These are phyloP conservation scores for Debaryomyces psychrophilus DNA, from an alignment of 1,139 yeast species.

Conservation along the genomic window DNA sequence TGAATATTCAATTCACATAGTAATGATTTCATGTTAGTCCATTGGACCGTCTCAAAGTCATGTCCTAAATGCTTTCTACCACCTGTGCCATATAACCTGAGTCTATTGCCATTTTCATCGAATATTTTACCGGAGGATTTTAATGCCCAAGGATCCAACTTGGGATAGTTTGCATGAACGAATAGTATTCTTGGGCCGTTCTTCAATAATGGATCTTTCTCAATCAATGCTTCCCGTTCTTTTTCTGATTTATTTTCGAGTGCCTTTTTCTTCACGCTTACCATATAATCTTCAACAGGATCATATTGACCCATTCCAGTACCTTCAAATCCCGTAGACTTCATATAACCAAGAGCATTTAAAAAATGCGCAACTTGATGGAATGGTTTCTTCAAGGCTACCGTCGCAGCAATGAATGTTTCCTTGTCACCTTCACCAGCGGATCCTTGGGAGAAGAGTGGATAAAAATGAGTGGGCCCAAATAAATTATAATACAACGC, in stretches of 20 bases:
- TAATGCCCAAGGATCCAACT: constrained; percentile 60
- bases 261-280: constrained; percentile 11
- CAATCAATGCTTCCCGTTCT: constrained; percentile 16
- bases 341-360: constrained; percentile 57
- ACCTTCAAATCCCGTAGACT: constrained; percentile 51
- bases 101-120: constrained; percentile 47
- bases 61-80: constrained; percentile 53
- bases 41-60: constrained; percentile 64
- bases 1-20: constrained; percentile 57
- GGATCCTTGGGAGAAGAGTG: constrained; percentile 81
- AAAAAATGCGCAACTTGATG: constrained; percentile 69
- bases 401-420: constrained; percentile 80
- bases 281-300: constrained; percentile 59
- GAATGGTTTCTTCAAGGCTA: constrained; percentile 58
- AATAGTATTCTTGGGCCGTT: constrained; percentile 51
- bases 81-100: constrained; percentile 58
- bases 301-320: constrained; percentile 77
- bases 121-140: constrained; percentile 44
- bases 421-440: constrained; percentile 94
- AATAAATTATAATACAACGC: constrained; percentile 77
- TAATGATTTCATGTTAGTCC: constrained; percentile 60
- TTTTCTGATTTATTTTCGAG: constrained; percentile 14
- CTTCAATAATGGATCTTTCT: constrained; percentile 22
- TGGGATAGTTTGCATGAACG: constrained; percentile 69
- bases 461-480: constrained; percentile 80